These are phyloP conservation scores for Amylostereum areolatum DNA, from an alignment of 1,284 basidiomycete species.

Conservation along the genomic window DNA sequence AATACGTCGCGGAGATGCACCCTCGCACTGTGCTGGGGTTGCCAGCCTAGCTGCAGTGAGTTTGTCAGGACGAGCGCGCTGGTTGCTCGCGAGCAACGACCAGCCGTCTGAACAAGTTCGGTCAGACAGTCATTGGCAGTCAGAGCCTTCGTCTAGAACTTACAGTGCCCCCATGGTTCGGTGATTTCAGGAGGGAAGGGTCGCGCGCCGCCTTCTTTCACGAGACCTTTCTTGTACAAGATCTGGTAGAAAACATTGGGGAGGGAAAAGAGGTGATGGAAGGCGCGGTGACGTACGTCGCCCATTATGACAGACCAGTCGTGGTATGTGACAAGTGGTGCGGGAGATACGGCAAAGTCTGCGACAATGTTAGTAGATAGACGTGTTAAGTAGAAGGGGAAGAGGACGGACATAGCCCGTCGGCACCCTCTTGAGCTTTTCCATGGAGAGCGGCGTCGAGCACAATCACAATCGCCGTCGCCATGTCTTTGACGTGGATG, in stretches of 20 bases:
- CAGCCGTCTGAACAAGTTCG: conserved; percentile 26
- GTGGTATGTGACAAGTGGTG: conserved; percentile 19
- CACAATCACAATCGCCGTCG: conserved; percentile 24
- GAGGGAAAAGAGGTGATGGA: background rate
- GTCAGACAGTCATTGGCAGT: background rate
- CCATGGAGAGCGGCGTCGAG: conserved; percentile 32
- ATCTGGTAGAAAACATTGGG: conserved; percentile 20
- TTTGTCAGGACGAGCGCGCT: conserved; percentile 25
- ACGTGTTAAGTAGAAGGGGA: conserved; percentile 10
- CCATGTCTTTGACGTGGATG: conserved; percentile 33
- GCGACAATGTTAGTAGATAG: conserved; percentile 15
- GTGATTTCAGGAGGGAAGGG: conserved; percentile 27
- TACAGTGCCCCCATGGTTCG: conserved; percentile 31
- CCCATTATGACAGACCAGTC: conserved; percentile 28
- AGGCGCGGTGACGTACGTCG: conserved; percentile 22
- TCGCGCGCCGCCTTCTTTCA: conserved; percentile 26
- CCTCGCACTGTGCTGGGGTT: conserved; percentile 27
- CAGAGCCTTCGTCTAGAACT: conserved; percentile 7
- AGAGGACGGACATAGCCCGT: conserved; percentile 29
- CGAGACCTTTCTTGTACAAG: conserved; percentile 28
- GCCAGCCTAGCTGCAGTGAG: conserved; percentile 34
- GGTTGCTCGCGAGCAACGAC: conserved; percentile 33
- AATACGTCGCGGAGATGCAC: conserved; percentile 27
- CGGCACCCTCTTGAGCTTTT: conserved; percentile 30
- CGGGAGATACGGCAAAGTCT: conserved; percentile 11